A percentile compares a stretch with the other conserved stretches of the same genome.
phyloP scores from a whole-genome alignment of 2,329 filamentous ascomycete genomes.

The Thyridium curvatum region DNA sequence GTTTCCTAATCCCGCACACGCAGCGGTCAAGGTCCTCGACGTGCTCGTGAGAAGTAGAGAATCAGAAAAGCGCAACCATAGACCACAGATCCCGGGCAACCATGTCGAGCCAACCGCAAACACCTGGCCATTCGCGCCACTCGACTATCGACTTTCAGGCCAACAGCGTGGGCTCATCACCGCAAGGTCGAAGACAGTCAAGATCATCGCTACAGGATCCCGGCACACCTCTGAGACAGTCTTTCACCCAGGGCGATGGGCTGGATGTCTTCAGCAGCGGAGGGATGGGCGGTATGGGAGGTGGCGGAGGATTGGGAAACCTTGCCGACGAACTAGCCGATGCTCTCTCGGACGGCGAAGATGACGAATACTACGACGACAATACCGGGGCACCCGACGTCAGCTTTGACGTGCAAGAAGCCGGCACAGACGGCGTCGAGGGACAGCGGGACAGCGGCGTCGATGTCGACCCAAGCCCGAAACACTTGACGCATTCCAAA shows the following conservation, averaged over 20 bases:
- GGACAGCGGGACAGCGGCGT: constrained; percentile 32
- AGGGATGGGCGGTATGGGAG: constrained; percentile 29
- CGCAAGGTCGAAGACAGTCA: constrained; percentile 40
- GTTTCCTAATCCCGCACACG: neutral
- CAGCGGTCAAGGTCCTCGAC: constrained; percentile 2
- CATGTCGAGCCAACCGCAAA: constrained; percentile 45
- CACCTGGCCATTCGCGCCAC: constrained; percentile 53
- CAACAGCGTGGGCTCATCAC: constrained; percentile 34
- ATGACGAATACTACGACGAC: constrained; percentile 44
- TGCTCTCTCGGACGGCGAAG: constrained; percentile 59
- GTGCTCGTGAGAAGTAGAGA: too few relatives aligned
- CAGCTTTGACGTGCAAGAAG: constrained; percentile 23
- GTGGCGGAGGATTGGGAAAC: constrained; percentile 61
- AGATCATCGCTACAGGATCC: constrained; percentile 42
- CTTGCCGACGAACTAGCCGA: constrained; percentile 76
- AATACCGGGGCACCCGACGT: constrained; percentile 28
- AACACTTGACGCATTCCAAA: constrained; percentile 16
- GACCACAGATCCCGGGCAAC: constrained; percentile 1
- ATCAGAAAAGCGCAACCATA: constrained; percentile 7
- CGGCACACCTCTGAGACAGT: constrained; percentile 39
- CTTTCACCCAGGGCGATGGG: constrained; percentile 40
- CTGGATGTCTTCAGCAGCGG: constrained; percentile 36
- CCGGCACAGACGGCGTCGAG: constrained; percentile 11
- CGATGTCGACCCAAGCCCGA: constrained; percentile 21
- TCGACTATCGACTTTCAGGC: constrained; percentile 45